Conservation (phyloP, 2,329 filamentous ascomycete species). For the Rhynchosporium graminicola region DNA sequence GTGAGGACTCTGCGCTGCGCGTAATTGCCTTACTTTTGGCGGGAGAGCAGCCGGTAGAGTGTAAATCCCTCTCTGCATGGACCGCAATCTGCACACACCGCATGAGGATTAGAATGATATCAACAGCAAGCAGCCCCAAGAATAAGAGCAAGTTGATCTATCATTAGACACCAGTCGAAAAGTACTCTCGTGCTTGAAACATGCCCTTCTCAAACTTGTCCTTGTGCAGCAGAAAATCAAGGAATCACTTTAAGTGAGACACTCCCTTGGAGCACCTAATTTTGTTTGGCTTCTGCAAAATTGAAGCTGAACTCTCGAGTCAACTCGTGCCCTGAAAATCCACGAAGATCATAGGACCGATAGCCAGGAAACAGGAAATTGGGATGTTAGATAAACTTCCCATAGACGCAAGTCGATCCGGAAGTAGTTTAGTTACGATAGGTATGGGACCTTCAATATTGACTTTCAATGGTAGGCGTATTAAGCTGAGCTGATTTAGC, state of each 20-base stretch:
- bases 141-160: not conserved
- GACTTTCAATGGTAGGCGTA: not conserved
- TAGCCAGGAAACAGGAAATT: conserved; percentile 12
- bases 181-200: not conserved
- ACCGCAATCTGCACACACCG: conserved; percentile 14
- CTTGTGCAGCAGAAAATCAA: not conserved
- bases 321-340: conserved; percentile 5
- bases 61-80: conserved; percentile 5
- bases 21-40: conserved; percentile 14
- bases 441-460: not conserved
- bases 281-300: not conserved
- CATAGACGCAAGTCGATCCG: not conserved
- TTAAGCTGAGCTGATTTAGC: not conserved
- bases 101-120: not conserved
- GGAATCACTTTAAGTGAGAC: not conserved
- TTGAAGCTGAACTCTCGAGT: not conserved
- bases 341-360: not conserved
- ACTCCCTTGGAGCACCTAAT: not conserved
- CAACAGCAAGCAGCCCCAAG: not conserved
- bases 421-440: not conserved
- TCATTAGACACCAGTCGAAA: not conserved
- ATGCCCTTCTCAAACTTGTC: not conserved
- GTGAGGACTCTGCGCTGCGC: conserved; percentile 11
- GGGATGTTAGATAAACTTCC: not conserved
- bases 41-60: conserved; percentile 21